A percentile compares a stretch with the other conserved stretches of the same genome.
Evolutionary conservation across 1,139 yeast genomes (phyloP).

Genomic region (Spencermartinsiella ligniputridi): DNA sequence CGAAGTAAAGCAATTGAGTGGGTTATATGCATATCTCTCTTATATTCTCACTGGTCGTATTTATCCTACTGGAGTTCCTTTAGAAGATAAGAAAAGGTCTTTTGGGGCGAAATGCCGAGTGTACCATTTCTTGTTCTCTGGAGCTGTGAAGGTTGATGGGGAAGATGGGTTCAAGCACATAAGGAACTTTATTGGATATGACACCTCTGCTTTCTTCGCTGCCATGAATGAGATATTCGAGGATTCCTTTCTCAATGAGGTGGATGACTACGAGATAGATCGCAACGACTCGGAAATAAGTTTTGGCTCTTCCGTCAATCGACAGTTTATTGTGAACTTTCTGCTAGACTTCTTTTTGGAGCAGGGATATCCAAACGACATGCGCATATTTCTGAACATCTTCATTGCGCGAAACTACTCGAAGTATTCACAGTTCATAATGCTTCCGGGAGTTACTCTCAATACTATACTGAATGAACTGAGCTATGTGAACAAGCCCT

Average conservation of each 20-base stretch:
- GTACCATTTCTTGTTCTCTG: conserved; percentile 54
- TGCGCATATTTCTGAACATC: conserved; percentile 45
- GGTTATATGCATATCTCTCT: conserved; percentile 56
- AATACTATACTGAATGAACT: conserved; percentile 46
- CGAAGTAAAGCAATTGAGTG: conserved; percentile 33
- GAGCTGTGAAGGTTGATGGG: conserved; percentile 46
- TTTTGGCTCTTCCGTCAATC: conserved; percentile 38
- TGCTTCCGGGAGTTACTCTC: conserved; percentile 57
- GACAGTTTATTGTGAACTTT: conserved; percentile 67
- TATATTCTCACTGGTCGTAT: conserved; percentile 71
- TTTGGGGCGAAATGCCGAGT: conserved; percentile 44
- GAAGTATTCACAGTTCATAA: conserved; percentile 72
- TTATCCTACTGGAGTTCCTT: conserved; percentile 62
- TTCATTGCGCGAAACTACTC: conserved; percentile 75
- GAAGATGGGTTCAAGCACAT: conserved; percentile 55
- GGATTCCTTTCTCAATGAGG: conserved; percentile 56
- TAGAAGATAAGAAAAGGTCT: conserved; percentile 30
- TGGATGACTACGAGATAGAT: conserved; percentile 12
- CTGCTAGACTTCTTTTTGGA: conserved; percentile 47
- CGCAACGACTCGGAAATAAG: conserved; percentile 15
- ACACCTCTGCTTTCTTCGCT: conserved; percentile 56
- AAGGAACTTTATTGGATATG: conserved; percentile 43
- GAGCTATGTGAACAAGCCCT: conserved; percentile 38
- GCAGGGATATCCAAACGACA: conserved; percentile 31
- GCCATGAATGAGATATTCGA: conserved; percentile 76